Conservation (phyloP, 2,329 filamentous ascomycete species). For the Pseudocercospora cruenta region DNA sequence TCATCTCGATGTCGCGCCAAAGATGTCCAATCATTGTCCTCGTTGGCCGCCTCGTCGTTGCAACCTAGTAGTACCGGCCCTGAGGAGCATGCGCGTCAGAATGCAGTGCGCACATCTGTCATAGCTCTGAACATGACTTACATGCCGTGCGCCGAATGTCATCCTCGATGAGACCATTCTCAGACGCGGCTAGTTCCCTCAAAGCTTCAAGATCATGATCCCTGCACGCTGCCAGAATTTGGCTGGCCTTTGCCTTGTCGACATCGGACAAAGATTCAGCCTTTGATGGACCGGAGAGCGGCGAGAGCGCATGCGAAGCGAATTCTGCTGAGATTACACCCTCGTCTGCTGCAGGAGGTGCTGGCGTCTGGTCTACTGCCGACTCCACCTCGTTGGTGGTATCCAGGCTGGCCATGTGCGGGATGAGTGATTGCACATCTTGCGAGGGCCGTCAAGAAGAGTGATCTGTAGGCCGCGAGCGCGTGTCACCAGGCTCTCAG, state of each 20-base stretch:
- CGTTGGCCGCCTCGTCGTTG: conserved; percentile 27
- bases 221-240: conserved; percentile 48
- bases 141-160: conserved; percentile 73
- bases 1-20: conserved; percentile 82
- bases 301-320: background rate
- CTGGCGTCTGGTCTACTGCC: conserved; percentile 4
- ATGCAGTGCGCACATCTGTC: background rate
- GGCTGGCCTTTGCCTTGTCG: conserved; percentile 19
- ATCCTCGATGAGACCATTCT: conserved; percentile 53
- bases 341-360: background rate
- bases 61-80: conserved; percentile 64
- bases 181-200: conserved; percentile 46
- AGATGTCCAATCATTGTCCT: conserved; percentile 56
- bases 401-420: conserved; percentile 12
- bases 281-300: background rate
- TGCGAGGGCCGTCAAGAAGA: background rate
- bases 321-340: background rate
- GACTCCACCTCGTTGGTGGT: conserved; percentile 9
- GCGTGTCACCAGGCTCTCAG: background rate
- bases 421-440: conserved; percentile 10
- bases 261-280: conserved; percentile 12
- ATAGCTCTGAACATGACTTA: conserved; percentile 44
- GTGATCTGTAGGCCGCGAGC: background rate
- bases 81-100: conserved; percentile 37
- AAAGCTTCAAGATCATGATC: conserved; percentile 46